These are phyloP conservation scores for Delitschia confertaspora DNA, from an alignment of 495 filamentous ascomycete genomes.

Conservation along the genomic window DNA sequence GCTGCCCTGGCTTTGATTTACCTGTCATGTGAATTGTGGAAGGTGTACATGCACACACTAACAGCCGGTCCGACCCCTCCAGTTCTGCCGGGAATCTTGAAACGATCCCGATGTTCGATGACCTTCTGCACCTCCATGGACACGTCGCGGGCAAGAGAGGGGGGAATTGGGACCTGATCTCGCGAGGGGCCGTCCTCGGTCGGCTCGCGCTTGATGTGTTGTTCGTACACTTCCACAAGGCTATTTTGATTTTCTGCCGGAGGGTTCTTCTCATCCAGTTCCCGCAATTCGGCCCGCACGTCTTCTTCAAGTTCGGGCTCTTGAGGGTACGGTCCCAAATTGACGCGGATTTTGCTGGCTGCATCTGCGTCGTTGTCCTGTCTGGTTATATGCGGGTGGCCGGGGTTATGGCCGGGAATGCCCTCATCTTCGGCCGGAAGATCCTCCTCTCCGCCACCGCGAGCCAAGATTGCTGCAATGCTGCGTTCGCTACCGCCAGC, in stretches of 20 bases:
- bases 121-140: conserved; percentile 90
- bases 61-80: conserved; percentile 71
- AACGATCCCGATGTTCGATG: conserved; percentile 85
- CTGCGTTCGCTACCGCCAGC: conserved; percentile 62
- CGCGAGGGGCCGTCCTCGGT: conserved; percentile 72
- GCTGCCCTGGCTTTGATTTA: too few species aligned
- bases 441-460: conserved; percentile 49
- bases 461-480: conserved; percentile 71
- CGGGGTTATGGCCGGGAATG: conserved; percentile 83
- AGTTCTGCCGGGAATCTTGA: conserved; percentile 69
- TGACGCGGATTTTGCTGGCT: conserved; percentile 45
- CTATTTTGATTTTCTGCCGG: conserved; percentile 54
- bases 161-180: conserved; percentile 71
- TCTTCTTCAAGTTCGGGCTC: conserved; percentile 70
- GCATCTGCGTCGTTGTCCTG: conserved; percentile 47
- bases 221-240: conserved; percentile 69
- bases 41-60: conserved; percentile 91
- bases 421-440: conserved; percentile 79
- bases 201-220: conserved; percentile 80
- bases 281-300: conserved; percentile 70
- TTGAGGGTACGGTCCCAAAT: conserved; percentile 70
- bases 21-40: conserved; percentile 90
- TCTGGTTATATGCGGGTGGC: conserved; percentile 66
- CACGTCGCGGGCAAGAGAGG: conserved; percentile 77
- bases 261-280: conserved; percentile 64